Evolutionary conservation across 257 asterid species (phyloP).

Genomic region (Nicotiana tomentosiformis): DNA sequence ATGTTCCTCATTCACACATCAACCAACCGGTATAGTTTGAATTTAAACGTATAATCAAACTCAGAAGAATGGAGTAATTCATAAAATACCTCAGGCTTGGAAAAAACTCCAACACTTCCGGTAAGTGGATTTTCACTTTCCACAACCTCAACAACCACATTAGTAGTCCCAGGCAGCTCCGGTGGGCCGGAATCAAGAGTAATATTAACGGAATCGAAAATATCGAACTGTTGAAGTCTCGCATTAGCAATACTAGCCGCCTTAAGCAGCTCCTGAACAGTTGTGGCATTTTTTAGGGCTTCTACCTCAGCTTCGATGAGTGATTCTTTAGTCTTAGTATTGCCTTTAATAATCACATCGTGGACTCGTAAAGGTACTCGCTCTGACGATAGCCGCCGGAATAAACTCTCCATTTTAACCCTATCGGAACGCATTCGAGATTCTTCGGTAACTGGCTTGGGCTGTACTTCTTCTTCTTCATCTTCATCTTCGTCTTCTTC

Average conservation of each 20-base stretch:
- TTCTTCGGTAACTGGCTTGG: constrained; percentile 27
- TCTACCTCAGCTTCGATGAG: constrained; percentile 67
- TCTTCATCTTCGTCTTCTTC: constrained; percentile 14
- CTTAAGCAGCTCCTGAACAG: constrained; percentile 66
- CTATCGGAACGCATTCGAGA: constrained; percentile 43
- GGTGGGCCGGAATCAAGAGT: constrained; percentile 85
- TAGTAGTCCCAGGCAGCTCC: constrained; percentile 89
- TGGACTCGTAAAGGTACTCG: constrained; percentile 75
- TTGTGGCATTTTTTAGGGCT: constrained; percentile 44
- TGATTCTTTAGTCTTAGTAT: constrained; percentile 61
- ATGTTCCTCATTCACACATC: constrained; percentile 1
- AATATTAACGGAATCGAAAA: constrained; percentile 71
- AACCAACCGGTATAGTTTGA: not conserved
- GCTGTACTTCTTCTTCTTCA: constrained; percentile 32
- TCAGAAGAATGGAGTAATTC: not conserved
- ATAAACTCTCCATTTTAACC: constrained; percentile 44
- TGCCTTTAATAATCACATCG: constrained; percentile 82
- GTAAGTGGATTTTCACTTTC: constrained; percentile 54
- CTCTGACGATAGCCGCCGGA: constrained; percentile 57
- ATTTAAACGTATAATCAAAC: not conserved
- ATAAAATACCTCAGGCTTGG: constrained; percentile 71
- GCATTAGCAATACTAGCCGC: constrained; percentile 54
- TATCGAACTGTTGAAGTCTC: constrained; percentile 54
- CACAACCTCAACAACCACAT: constrained; percentile 64
- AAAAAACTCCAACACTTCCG: constrained; percentile 65